phyloP scores from a whole-genome alignment of 1,139 yeast species.

The Arxiozyma bovina region DNA sequence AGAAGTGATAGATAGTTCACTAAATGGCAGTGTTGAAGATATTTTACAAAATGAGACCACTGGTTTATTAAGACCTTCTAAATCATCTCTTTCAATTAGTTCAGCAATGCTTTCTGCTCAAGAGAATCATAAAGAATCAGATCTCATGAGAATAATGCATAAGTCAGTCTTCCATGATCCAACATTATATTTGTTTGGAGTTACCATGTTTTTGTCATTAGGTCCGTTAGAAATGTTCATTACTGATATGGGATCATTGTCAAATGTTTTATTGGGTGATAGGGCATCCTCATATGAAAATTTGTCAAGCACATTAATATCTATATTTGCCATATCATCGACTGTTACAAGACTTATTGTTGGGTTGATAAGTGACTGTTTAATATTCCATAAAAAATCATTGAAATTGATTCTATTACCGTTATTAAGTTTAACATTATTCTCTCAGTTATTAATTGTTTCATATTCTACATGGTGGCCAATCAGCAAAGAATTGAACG shows the following conservation, averaged over 20 bases:
- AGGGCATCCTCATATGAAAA: constrained; percentile 1
- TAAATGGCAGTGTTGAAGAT: neutral
- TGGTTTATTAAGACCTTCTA: constrained; percentile 13
- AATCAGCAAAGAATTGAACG: neutral
- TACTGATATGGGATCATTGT: constrained; percentile 71
- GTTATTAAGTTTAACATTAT: constrained; percentile 37
- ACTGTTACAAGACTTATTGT: constrained; percentile 55
- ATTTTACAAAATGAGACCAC: constrained; percentile 11
- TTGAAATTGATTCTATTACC: constrained; percentile 40
- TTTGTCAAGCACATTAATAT: constrained; percentile 41
- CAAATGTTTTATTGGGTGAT: constrained; percentile 20
- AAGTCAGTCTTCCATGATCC: constrained; percentile 47
- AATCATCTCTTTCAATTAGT: constrained; percentile 29
- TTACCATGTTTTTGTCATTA: constrained; percentile 56
- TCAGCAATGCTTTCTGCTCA: constrained; percentile 1
- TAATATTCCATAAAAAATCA: constrained; percentile 31
- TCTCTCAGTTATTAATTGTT: constrained; percentile 33
- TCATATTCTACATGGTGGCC: neutral
- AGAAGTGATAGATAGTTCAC: neutral
- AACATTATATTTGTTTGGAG: constrained; percentile 55
- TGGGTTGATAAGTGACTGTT: constrained; percentile 59
- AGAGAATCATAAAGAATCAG: constrained; percentile 21
- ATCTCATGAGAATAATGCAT: neutral
- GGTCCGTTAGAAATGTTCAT: constrained; percentile 88
- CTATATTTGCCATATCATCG: constrained; percentile 47